Base-by-base conservation (phyloP, 2,329 filamentous ascomycete genomes). In the Verticillium klebahnii region DNA sequence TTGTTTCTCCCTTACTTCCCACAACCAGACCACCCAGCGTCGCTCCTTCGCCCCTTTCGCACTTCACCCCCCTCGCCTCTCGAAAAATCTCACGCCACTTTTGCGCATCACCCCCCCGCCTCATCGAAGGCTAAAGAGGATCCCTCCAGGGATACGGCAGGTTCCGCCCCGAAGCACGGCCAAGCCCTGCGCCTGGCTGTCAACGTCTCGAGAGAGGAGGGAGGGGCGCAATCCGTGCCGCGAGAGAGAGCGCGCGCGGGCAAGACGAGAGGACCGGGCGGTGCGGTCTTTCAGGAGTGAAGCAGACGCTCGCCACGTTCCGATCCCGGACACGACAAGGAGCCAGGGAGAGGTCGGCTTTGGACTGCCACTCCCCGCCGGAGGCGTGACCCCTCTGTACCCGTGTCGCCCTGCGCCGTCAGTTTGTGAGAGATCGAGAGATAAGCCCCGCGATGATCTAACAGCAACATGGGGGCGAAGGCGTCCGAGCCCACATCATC, bases 1-100 rank as follows among this genome's bases (percentile, higher is more conserved):
- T 14, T 50, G 57, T 58, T 58, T 58, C 57, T 58, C 57, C 57
- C 57, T 58, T 58, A 40, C 57, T 29, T 58, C 25, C 57, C 40
- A 11, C n/a, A 25, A 11, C 40, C n/a, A 50, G 40, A 25, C n/a
- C 40, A 50, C n/a, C 40, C 40, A 50, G 40, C n/a, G 19, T 5
- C 40, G 9, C 40, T n/a, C 40, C 12, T 50, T 25, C n/a, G n/a
- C 40, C 40, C 40, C 40, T 12, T 15, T 40, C 14, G 37, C 37
- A 15, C 37, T 15, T 40, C 36, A 15, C 37, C 37, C 17, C 37
- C 15, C 17, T 9, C n/a, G 7, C 34, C 34, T 36, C 34, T 36
- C 34, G 34, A 36, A 36, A 36, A 25, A 12, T 7, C n/a, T 50
- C 40, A 50, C 40, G 40, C 40, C 40, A 50, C 40, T 50, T 50